A percentile compares a stretch with the other conserved stretches of the same genome.
Evolutionary conservation across 2,329 filamentous ascomycete species (phyloP).

Genomic region (Aureobasidium sp.): DNA sequence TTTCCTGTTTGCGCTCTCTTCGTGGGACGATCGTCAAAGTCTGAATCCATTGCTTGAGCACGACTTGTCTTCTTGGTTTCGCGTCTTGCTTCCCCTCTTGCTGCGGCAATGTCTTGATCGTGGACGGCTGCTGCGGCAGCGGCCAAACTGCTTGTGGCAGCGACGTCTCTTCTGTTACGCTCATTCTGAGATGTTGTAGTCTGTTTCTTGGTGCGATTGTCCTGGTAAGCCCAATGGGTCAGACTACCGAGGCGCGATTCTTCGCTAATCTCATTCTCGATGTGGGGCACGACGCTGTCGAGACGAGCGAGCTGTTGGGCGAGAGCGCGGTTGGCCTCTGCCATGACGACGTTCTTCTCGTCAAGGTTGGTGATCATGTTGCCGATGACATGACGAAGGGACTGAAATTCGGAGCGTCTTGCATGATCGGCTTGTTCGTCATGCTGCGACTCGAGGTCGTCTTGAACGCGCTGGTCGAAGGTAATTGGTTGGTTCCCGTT

Average conservation of each 20-base stretch:
- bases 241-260: conserved; percentile 88
- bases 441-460: conserved; percentile 17
- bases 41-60: conserved; percentile 66
- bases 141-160: conserved; percentile 59
- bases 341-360: conserved; percentile 95
- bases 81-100: conserved; percentile 75
- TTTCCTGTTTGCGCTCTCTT: conserved; percentile 61
- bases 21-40: conserved; percentile 61
- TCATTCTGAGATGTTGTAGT: conserved; percentile 54
- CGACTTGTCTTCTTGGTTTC: conserved; percentile 58
- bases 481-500: conserved; percentile 26
- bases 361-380: conserved; percentile 87
- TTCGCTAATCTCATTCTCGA: conserved; percentile 85
- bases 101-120: conserved; percentile 72
- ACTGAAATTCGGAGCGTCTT: conserved; percentile 67
- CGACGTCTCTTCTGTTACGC: conserved; percentile 69
- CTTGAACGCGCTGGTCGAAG: conserved; percentile 8
- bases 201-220: conserved; percentile 56
- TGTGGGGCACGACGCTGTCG: conserved; percentile 77
- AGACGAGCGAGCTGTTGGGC: conserved; percentile 77
- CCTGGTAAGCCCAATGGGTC: conserved; percentile 91
- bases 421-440: conserved; percentile 48
- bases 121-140: conserved; percentile 68
- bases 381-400: conserved; percentile 68
- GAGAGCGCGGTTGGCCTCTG: conserved; percentile 83